These are phyloP conservation scores for Discostella stelligera DNA, from an alignment of 352 stramenopile species.

Conservation along the genomic window DNA sequence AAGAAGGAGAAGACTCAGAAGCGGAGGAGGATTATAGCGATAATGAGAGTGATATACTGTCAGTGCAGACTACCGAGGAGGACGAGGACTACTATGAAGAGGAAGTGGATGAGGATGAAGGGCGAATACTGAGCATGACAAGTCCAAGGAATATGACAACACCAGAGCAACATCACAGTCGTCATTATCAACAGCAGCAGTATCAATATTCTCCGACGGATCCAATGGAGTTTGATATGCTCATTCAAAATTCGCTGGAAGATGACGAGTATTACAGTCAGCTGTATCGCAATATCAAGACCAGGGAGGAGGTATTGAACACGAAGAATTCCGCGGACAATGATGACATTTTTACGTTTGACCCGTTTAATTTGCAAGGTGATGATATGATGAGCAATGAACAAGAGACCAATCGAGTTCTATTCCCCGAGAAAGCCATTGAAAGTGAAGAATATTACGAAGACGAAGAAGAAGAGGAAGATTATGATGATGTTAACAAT, in stretches of 20 bases:
- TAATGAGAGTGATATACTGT: not conserved
- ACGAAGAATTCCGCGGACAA: not conserved
- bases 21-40: not conserved
- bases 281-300: not conserved
- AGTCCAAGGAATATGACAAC: not conserved
- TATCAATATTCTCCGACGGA: conserved; percentile 11
- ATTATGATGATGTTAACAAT: not conserved
- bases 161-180: not conserved
- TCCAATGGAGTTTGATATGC: conserved; percentile 21
- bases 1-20: not conserved
- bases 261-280: conserved; percentile 13
- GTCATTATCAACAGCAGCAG: not conserved
- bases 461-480: not conserved
- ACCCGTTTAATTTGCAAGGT: conserved; percentile 20
- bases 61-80: not conserved
- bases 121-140: not conserved
- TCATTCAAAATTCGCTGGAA: conserved; percentile 1
- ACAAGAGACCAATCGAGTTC: not conserved
- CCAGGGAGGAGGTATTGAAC: not conserved
- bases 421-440: not conserved
- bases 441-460: not conserved
- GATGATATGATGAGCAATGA: conserved; percentile 6
- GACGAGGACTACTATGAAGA: not conserved
- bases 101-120: not conserved
- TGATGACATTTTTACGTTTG: conserved; percentile 8